Percentiles rank a stretch among this genome's conserved stretches.
Conservation (phyloP, 2,329 filamentous ascomycete species). For the Microcyclospora pomicola region DNA sequence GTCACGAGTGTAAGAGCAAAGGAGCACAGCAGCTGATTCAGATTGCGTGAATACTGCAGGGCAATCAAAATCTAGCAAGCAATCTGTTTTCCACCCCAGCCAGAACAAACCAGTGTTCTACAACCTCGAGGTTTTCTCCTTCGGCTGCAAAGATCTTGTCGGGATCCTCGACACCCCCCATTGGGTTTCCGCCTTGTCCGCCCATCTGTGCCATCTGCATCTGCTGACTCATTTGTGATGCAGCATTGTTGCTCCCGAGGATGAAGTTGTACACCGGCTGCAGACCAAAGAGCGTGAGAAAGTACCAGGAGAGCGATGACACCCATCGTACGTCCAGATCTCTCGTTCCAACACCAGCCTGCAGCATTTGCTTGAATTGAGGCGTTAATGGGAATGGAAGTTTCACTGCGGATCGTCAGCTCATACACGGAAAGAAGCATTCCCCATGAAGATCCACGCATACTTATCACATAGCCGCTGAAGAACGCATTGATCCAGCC, state of each 20-base stretch:
- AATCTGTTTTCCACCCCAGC: conserved; percentile 79
- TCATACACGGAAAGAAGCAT: not conserved
- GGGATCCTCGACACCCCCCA: conserved; percentile 83
- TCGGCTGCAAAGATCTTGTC: conserved; percentile 90
- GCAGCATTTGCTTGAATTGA: conserved; percentile 98
- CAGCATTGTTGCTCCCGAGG: conserved; percentile 89
- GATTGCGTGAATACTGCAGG: not conserved
- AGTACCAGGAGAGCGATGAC: conserved; percentile 97
- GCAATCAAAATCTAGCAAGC: conserved; percentile 31
- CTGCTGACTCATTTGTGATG: conserved; percentile 46
- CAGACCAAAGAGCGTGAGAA: conserved; percentile 88
- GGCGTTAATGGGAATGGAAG: conserved; percentile 93
- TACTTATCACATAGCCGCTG: conserved; percentile 93
- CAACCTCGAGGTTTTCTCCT: conserved; percentile 87
- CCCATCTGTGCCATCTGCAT: conserved; percentile 38
- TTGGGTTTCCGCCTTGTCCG: conserved; percentile 40
- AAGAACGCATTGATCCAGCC: conserved; percentile 99
- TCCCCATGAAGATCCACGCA: conserved; percentile 15
- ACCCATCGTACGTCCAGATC: conserved; percentile 98
- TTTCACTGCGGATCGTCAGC: conserved; percentile 51
- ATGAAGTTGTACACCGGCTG: conserved; percentile 97
- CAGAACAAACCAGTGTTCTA: conserved; percentile 85
- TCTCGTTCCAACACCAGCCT: conserved; percentile 87
- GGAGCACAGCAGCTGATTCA: no score
- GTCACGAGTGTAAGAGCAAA: not conserved